Percentiles rank a stretch among this genome's conserved stretches.
Conservation (phyloP, 208 protist species). For the Trypanosoma vivax region DNA sequence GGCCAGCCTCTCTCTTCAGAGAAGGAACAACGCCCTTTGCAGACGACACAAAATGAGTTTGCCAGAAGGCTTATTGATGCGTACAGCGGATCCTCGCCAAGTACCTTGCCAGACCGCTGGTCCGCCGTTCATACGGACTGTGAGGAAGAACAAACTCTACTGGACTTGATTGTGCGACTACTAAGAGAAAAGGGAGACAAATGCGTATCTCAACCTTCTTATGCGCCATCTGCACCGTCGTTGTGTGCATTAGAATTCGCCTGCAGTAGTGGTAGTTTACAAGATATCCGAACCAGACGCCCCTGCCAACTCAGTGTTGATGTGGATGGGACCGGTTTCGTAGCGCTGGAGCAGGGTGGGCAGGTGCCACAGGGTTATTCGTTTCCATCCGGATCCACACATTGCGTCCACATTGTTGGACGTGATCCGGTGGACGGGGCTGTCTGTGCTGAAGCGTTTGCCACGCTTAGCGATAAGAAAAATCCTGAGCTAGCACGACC, state of each 20-base stretch:
- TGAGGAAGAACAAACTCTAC: conserved; percentile 11
- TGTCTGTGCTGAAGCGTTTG: conserved; percentile 27
- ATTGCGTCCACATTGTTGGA: conserved; percentile 56
- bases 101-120: conserved; percentile 7
- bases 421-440: conserved; percentile 36
- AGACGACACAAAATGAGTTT: conserved; percentile 7
- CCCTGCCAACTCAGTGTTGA: conserved; percentile 41
- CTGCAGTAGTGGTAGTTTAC: conserved; percentile 43
- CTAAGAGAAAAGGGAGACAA: conserved; percentile 16
- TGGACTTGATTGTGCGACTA: conserved; percentile 17
- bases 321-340: conserved; percentile 47
- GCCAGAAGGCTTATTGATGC: conserved; percentile 11
- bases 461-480: conserved; percentile 44
- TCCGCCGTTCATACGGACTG: conserved; percentile 14
- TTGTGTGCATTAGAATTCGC: conserved; percentile 55
- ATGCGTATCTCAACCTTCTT: background rate
- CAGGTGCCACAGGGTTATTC: conserved; percentile 42
- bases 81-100: conserved; percentile 2
- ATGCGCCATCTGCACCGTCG: background rate
- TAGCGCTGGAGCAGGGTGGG: conserved; percentile 47
- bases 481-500: background rate
- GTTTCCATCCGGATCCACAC: conserved; percentile 25
- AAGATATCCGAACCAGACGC: conserved; percentile 55
- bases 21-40: background rate
- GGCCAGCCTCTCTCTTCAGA: background rate